Evolutionary conservation across 176 grass and related monocot genomes (phyloP), one percentile per base, ranked within the genome.

Genomic region (Thalia dealbata): DNA sequence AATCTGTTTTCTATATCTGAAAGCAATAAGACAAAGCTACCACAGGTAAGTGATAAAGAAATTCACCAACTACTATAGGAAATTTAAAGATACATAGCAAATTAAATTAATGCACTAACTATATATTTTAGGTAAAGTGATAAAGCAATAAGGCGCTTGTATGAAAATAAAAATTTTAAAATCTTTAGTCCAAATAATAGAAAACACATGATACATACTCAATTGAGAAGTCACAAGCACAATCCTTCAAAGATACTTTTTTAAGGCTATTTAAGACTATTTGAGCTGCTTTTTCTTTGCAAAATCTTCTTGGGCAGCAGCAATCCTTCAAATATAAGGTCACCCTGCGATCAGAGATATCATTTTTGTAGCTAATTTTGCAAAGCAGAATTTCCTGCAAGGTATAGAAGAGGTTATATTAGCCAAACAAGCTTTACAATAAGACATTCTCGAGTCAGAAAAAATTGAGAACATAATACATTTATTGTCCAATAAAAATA

Each of bases 241-340:
- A 97, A 76, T 97, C 89, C 70, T 82, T 79, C 81, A 97, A 73
- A 8, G 69, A 90, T 51, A 92, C 79, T 76, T 80, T 90, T 63
- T 81, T 88, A 26, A 97, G 75, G 75, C 87, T 92, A 52, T 88
- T 81, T 70, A 92, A 81, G 30, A 97, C 93, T 52, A 74, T 66
- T 59, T 92, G 76, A 68, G 90, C 93, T 52, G 93, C 76, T 43
- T 85, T 90, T 84, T 97, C 89, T 75, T 92, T 97, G 89, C 93
- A 97, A 51, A 97, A 92, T 23, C 80, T 97, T 50, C 88, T 92
- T 21, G 78, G 42, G 19, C 93, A 92, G 74, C 71, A 91, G 76
- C 93, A 97, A 44, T 92, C 89, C 78, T 86, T 97, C 70, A 97
- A 73, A 64, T 89, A 97, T 7, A 97, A 81, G 46, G 88, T 84